Base-by-base conservation (phyloP, 1,139 yeast genomes). In the Yamadazyma spencermartinsiae region DNA sequence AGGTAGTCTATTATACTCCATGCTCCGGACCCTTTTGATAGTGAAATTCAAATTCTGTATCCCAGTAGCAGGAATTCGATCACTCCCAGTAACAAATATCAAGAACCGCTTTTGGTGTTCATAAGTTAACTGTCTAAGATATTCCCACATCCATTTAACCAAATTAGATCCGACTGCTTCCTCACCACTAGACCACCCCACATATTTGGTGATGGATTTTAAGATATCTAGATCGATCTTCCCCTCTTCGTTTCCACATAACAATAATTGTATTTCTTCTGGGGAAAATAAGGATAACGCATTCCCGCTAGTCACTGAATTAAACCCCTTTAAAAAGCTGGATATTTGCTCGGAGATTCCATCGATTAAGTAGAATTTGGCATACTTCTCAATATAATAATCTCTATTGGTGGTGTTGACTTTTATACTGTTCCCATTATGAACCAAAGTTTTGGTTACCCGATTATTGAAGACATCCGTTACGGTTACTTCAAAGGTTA, bases 31-130 rank as follows among this genome's bases (percentile, higher is more conserved):
- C 38, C 74, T 65, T 27, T 80, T 73, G 34, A 86, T 77, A 45
- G 82, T 82, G 52, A 90, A 83, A 31, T 72, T 72, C 63, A 90
- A 63, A 39, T 86, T 82, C 33, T 82, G 81, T 15, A 87, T 71
- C 0, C 98, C 98, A 0, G 96, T 87, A 0, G 97, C 96, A 0
- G 98, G 98, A 10, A 92, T 74, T 34, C 96, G 66, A 54, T 89
- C 96, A 1, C 95, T 82, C 0, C 98, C 97, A 0, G 96, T 89
- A 4, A 90, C 81, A 60, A 92, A 92, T 24, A 74, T 70, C 30
- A 92, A 63, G 29, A 90, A 65, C 48, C 74, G 76, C 48, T 80
- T 79, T 50, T 86, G 94, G 23, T 74, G 63, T 1, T 46, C 50
- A 31, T 66, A 64, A 1, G 67, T 59, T 48, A 84, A 62, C 4